Evolutionary conservation across 495 filamentous ascomycete genomes (phyloP).

Genomic region (Penicillium angulare): DNA sequence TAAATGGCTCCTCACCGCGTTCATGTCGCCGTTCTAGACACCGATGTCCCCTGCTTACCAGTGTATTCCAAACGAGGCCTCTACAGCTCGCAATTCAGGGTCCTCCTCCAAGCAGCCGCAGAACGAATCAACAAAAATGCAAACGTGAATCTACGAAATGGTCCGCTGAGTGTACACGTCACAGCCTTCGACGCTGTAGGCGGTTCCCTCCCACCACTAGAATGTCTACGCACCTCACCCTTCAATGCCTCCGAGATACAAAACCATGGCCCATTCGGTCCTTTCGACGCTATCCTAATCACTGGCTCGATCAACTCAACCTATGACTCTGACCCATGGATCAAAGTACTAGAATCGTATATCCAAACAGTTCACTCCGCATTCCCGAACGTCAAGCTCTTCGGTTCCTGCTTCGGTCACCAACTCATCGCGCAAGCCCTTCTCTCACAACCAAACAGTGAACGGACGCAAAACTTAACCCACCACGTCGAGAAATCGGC

Average conservation of each 20-base stretch:
- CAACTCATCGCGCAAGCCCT: conserved; percentile 44
- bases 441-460: conserved; percentile 14
- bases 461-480: not conserved
- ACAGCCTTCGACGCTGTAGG: conserved; percentile 42
- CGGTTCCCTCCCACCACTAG: conserved; percentile 28
- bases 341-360: conserved; percentile 26
- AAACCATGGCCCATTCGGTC: conserved; percentile 12
- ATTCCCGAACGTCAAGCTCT: conserved; percentile 44
- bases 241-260: conserved; percentile 2
- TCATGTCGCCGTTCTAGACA: conserved; percentile 44
- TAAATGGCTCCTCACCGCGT: conserved; percentile 21
- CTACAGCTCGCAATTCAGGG: conserved; percentile 28
- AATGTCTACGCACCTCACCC: conserved; percentile 22
- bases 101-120: conserved; percentile 23
- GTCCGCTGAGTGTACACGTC: conserved; percentile 25
- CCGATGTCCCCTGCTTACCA: conserved; percentile 9
- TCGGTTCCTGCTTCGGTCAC: conserved; percentile 52
- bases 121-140: conserved; percentile 18
- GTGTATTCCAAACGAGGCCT: conserved; percentile 25
- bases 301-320: conserved; percentile 37
- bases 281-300: conserved; percentile 41
- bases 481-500: conserved; percentile 26
- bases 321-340: conserved; percentile 39
- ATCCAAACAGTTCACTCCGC: conserved; percentile 33
- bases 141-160: conserved; percentile 7